Base-by-base conservation (phyloP, 352 stramenopile species). In the Aphanomyces astaci region DNA sequence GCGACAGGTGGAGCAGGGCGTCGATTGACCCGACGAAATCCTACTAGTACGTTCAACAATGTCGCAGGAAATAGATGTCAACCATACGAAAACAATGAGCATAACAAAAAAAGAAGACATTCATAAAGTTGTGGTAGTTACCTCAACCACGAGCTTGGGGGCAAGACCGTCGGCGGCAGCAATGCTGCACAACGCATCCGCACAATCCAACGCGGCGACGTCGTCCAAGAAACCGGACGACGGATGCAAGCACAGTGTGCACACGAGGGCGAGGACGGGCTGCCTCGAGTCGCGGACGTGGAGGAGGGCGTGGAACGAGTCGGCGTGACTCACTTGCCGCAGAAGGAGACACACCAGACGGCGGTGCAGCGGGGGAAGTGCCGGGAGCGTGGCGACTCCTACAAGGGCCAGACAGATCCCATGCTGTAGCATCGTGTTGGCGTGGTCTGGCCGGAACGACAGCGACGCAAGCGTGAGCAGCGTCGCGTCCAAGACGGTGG, bases 391-490 rank as follows among this genome's bases (percentile, higher is more conserved):
- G 1, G 87, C 60, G 24, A 86, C 74, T 2, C 49, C 71, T 27
- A 81, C 72, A 17, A 92, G 70, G 24, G 75, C 70, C 9, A 67
- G 48, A 51, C 87, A 70, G 31, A 87, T 65, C 4, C 71, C 67
- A 31, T 82, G 68, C 32, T 71, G 65, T 1, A 92, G 65, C 83
- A 92, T 87, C 4, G 73, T 53, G 24, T 73, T 59, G 4, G 86
- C 52, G 19, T 89, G 74, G 4, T 80, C 73, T 1, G 32, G 22
- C 27, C 27, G 75, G 24, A 83, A 72, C 2, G 83, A 69, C 3
- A 92, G 70, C 45, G 80, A 89, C 40, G 80, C 87, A 0, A 92
- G 73, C 19, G 80, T 82, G 31, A 92, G 68, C 7, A 90, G 2
- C 66, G 68, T 65, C 60, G 46, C 4, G 71, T 30, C 7, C 63